Evolutionary conservation across 2,329 filamentous ascomycete genomes (phyloP), one percentile per base, ranked within the genome.

Genomic region (Beauveria caledonica): DNA sequence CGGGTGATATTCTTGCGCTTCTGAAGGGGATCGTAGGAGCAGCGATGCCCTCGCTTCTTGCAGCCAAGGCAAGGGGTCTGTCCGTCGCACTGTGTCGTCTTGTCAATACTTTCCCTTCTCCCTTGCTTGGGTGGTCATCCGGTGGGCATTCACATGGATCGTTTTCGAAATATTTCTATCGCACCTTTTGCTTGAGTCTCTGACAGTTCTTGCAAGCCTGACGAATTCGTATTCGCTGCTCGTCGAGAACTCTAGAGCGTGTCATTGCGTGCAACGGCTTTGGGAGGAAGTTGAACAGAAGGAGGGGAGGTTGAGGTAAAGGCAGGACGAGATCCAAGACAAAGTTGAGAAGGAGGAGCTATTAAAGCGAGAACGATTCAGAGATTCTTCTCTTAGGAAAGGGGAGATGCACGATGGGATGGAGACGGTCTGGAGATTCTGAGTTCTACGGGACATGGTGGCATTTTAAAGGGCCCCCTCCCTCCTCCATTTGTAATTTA

Each of bases 21-120:
- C 23, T 25, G 23, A n/a, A n/a, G n/a, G n/a, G n/a, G n/a, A n/a
- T n/a, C n/a, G 17, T 81, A 82, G 27, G 71, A 66, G 64, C 79
- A 82, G 5, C 64, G 67, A 59, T 79, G 68, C 21, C 68, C 72
- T 69, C 81, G 78, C 71, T 82, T 85, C 49, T 75, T 72, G 71
- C 84, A 87, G 27, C 80, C 81, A 61, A 77, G 77, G 70, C 84
- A 87, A 42, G 83, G 83, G 55, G 74, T 77, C 51, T 76, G 67
- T 27, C 83, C 83, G 70, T 86, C 83, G 71, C 83, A 86, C 83
- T 86, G 64, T 46, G 9, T 33, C 29, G 4, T 11, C 29, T 33
- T 1, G 29, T 33, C 29, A 33, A 33, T 33, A 33, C 40, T 44
- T 44, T 44, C n/a, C 1, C 40, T 44, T 44, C 40, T 44, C 40